phyloP scores from a whole-genome alignment of 2,329 filamentous ascomycete genomes.

The Calonectria montana region DNA sequence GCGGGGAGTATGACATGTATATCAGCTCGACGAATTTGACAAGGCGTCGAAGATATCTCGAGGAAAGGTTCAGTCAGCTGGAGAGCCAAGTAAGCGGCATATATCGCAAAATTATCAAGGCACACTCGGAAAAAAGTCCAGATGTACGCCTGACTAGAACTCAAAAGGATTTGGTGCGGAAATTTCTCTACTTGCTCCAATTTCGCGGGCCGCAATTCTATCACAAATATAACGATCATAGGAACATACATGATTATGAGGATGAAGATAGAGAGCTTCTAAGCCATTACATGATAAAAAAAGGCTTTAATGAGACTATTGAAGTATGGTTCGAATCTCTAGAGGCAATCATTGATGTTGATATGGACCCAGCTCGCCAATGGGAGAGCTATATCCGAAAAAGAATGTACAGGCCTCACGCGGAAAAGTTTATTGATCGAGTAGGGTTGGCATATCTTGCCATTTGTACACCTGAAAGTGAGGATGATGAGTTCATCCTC shows the following conservation, averaged over 20 bases:
- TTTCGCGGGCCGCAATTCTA: neutral
- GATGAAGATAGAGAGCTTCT: neutral
- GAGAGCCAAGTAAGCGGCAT: neutral
- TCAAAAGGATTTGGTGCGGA: neutral
- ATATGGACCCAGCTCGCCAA: neutral
- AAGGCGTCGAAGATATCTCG: neutral
- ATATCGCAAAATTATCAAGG: neutral
- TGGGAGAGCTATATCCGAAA: neutral
- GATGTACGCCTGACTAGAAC: neutral
- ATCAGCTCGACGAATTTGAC: neutral
- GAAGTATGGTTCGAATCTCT: neutral
- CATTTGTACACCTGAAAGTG: neutral
- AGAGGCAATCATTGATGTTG: neutral
- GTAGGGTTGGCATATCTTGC: neutral
- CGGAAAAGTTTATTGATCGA: neutral
- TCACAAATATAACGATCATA: neutral
- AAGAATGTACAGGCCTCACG: neutral
- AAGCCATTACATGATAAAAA: neutral
- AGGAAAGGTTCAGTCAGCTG: neutral
- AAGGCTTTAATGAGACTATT: neutral
- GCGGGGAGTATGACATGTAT: neutral
- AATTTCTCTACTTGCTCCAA: neutral
- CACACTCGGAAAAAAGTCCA: neutral
- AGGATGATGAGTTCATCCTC: neutral
- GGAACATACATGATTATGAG: neutral